Conservation (phyloP, 768 basidiomycete species). For the Gautieria morchelliformis region DNA sequence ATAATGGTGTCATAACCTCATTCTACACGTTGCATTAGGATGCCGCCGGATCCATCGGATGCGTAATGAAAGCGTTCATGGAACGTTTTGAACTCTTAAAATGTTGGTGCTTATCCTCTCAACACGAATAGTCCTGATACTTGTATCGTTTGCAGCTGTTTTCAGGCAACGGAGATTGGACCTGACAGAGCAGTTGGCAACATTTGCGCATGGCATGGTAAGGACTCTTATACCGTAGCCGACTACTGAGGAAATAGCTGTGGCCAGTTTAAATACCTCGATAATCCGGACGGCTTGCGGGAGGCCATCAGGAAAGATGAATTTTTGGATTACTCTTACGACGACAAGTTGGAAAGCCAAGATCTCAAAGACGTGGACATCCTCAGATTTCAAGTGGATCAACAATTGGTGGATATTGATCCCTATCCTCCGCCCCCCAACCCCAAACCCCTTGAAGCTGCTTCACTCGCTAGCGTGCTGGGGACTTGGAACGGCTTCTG, state of each 20-base stretch:
- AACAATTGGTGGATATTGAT: conserved; percentile 13
- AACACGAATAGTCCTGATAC: neutral
- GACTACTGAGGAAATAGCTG: conserved; percentile 3
- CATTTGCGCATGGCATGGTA: conserved; percentile 19
- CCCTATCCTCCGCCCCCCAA: conserved; percentile 8
- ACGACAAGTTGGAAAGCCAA: conserved; percentile 15
- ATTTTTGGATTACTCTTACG: conserved; percentile 15
- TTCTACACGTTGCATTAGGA: neutral
- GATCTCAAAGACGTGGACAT: conserved; percentile 11
- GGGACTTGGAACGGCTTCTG: conserved; percentile 19
- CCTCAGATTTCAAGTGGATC: conserved; percentile 17
- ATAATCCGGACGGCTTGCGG: neutral
- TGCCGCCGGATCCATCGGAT: neutral
- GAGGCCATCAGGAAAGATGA: neutral
- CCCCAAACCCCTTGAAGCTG: neutral
- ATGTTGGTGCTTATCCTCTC: neutral
- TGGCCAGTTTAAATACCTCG: neutral
- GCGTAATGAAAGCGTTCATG: conserved; percentile 8
- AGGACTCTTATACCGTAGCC: neutral
- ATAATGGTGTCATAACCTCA: neutral
- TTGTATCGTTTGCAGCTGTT: conserved; percentile 10
- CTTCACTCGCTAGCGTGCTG: conserved; percentile 9
- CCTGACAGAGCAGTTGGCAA: conserved; percentile 16
- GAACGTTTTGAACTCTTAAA: conserved; percentile 18
- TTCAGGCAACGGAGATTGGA: conserved; percentile 18